Evolutionary conservation across 2,329 filamentous ascomycete genomes (phyloP).

Genomic region (Tolypocladium ovalisporum): DNA sequence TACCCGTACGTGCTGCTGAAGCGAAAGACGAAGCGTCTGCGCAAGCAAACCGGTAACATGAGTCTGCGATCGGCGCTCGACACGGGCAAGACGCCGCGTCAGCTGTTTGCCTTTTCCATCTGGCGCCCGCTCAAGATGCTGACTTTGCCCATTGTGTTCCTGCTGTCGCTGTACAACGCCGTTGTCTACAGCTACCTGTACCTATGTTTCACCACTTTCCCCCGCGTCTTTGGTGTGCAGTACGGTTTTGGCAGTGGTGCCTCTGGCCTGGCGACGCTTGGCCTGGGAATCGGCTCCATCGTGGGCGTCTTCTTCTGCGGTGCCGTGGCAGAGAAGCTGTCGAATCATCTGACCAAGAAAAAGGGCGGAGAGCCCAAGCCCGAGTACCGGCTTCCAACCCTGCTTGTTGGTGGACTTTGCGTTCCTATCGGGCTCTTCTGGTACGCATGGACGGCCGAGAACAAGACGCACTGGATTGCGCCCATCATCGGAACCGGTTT

Average conservation of each 20-base stretch:
- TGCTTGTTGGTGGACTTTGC: conserved; percentile 7
- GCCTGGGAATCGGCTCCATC: neutral
- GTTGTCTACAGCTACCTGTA: neutral
- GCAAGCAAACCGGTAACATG: conserved; percentile 39
- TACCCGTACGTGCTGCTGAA: conserved; percentile 48
- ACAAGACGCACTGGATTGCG: conserved; percentile 40
- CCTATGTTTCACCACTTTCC: neutral
- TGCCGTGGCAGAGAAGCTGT: neutral
- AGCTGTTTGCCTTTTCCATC: neutral
- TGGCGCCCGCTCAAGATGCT: neutral
- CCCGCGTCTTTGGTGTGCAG: neutral
- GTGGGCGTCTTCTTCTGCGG: neutral
- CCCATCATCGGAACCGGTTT: conserved; percentile 30
- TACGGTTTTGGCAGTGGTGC: neutral
- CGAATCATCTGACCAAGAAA: neutral
- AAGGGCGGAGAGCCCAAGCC: conserved; percentile 6
- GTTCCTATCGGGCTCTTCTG: conserved; percentile 12
- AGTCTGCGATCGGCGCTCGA: conserved; percentile 29
- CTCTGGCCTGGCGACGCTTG: neutral
- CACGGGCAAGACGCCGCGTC: neutral
- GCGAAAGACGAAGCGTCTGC: conserved; percentile 42
- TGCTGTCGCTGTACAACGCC: neutral
- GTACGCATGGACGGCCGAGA: conserved; percentile 24
- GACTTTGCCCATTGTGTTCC: neutral
- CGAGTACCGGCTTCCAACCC: conserved; percentile 10